A percentile compares a stretch with the other conserved stretches of the same genome.
phyloP scores from a whole-genome alignment of 441 rosid species.

The Dalechampia spathulata region DNA sequence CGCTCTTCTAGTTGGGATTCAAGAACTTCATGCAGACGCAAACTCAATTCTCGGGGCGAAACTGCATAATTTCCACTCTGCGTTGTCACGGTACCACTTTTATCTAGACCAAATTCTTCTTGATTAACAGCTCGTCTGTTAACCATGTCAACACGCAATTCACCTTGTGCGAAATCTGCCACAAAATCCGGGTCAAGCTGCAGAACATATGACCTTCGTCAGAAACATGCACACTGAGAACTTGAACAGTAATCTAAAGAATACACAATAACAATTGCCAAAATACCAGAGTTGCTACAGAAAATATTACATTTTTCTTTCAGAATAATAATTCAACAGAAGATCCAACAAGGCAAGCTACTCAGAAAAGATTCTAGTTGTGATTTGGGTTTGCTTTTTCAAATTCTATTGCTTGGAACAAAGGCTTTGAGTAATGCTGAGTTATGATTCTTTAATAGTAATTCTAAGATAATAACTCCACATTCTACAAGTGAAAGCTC shows the following conservation, averaged over 20 bases:
- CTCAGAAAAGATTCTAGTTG: no score
- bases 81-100: conserved; percentile 46
- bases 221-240: conserved; percentile 1
- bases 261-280: no score
- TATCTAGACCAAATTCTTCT: conserved; percentile 40
- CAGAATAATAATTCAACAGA: background rate
- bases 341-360: background rate
- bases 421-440: background rate
- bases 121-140: conserved; percentile 20
- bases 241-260: no score
- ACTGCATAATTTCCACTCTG: conserved; percentile 53
- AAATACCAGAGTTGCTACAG: no score
- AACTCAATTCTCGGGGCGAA: conserved; percentile 66
- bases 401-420: background rate
- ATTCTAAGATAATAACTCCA: no score
- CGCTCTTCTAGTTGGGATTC: conserved; percentile 60
- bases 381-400: background rate
- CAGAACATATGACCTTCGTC: conserved; percentile 11
- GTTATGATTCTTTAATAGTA: no score
- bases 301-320: no score
- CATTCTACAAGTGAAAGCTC: no score
- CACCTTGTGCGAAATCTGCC: conserved; percentile 61
- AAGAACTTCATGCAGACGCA: conserved; percentile 71
- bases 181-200: conserved; percentile 60
- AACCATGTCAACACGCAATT: conserved; percentile 36